Conservation (phyloP, 1,139 yeast genomes). For the Kurtzmaniella quercitrusa region DNA sequence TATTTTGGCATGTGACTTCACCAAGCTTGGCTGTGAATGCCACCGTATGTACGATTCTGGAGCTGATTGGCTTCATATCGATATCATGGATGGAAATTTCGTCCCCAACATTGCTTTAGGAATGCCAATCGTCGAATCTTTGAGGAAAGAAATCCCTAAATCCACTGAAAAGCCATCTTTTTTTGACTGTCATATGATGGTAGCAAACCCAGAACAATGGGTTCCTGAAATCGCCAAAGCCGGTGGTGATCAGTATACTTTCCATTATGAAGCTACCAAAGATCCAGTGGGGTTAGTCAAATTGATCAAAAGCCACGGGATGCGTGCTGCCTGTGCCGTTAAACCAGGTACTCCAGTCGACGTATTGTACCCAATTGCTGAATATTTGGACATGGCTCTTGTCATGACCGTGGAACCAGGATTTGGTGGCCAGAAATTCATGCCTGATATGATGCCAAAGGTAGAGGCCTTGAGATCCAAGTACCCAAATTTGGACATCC, state of each 20-base stretch:
- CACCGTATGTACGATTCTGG: constrained; percentile 67
- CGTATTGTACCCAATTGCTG: constrained; percentile 71
- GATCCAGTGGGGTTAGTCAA: constrained; percentile 74
- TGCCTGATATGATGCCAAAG: constrained; percentile 95
- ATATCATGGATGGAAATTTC: constrained; percentile 98
- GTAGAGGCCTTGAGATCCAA: constrained; percentile 69
- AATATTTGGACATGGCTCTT: constrained; percentile 83
- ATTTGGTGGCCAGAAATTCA: constrained; percentile 96
- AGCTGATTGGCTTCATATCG: constrained; percentile 97
- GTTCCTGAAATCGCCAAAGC: constrained; percentile 88
- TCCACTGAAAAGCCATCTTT: constrained; percentile 50
- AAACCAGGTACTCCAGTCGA: constrained; percentile 94
- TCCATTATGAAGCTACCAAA: constrained; percentile 90
- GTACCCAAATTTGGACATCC: constrained; percentile 79
- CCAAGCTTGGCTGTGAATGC: constrained; percentile 85
- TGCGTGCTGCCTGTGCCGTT: constrained; percentile 91
- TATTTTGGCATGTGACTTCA: constrained; percentile 89
- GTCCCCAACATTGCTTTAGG: constrained; percentile 96
- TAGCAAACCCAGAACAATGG: constrained; percentile 91
- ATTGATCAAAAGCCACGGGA: constrained; percentile 71
- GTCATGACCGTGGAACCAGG: constrained; percentile 99
- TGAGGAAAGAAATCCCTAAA: constrained; percentile 72
- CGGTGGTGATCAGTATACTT: constrained; percentile 95
- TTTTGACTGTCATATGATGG: constrained; percentile 99
- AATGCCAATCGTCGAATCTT: constrained; percentile 78